These are phyloP conservation scores for Phytophthora rubi DNA, from an alignment of 352 stramenopile genomes.

Conservation along the genomic window DNA sequence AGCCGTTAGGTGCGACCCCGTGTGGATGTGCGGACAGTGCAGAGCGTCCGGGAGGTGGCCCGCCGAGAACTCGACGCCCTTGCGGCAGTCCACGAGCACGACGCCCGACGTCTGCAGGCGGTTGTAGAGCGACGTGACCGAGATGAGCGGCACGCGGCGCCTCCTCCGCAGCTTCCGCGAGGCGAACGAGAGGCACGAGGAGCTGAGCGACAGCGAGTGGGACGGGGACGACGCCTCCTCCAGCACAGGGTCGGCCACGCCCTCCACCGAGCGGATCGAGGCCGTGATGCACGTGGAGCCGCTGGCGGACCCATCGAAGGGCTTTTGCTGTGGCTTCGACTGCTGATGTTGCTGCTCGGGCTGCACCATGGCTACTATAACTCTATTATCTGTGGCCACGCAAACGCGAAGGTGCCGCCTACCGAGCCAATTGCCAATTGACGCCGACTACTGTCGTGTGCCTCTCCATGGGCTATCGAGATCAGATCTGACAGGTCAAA, in stretches of 20 bases:
- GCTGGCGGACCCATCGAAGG: conserved; percentile 37
- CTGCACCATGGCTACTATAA: conserved; percentile 17
- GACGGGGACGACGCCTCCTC: conserved; percentile 1
- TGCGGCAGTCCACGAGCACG: conserved; percentile 75
- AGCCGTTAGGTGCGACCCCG: conserved; percentile 21
- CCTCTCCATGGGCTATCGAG: too few relatives aligned
- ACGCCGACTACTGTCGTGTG: background rate
- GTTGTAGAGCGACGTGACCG: conserved; percentile 76
- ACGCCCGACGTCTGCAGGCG: conserved; percentile 69
- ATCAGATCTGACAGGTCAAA: background rate
- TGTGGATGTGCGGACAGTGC: conserved; percentile 48
- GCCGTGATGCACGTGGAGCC: conserved; percentile 34
- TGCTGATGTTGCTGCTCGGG: conserved; percentile 22
- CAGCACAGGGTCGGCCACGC: background rate
- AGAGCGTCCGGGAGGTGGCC: conserved; percentile 60
- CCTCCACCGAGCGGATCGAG: conserved; percentile 34
- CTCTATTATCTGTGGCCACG: background rate
- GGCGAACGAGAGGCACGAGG: conserved; percentile 30
- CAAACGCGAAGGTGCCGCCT: background rate
- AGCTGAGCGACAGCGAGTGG: conserved; percentile 22
- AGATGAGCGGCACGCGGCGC: conserved; percentile 63
- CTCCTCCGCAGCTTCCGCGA: conserved; percentile 37
- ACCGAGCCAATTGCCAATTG: conserved; percentile 42
- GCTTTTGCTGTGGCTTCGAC: conserved; percentile 26
- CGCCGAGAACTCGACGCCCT: conserved; percentile 47